Evolutionary conservation across 2,329 filamentous ascomycete genomes (phyloP).

Genomic region (Aureobasidium pullulans): DNA sequence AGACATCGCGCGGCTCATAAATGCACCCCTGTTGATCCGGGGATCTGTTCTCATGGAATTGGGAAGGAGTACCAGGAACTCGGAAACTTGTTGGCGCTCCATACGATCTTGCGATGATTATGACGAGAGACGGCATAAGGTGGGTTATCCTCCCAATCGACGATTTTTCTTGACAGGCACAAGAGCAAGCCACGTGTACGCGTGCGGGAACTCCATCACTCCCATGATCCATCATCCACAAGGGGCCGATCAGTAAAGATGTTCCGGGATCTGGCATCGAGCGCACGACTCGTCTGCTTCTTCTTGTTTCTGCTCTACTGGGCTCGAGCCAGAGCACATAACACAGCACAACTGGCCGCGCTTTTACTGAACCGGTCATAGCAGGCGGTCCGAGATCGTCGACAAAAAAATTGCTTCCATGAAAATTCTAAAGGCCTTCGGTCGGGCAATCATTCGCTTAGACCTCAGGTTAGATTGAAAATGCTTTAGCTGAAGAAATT

Average conservation of each 20-base stretch:
- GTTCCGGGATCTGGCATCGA: background rate
- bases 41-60: background rate
- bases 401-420: conserved; percentile 1
- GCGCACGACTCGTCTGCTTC: background rate
- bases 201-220: background rate
- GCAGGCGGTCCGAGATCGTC: background rate
- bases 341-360: background rate
- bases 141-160: background rate
- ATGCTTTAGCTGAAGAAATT: conserved; percentile 11
- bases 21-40: conserved; percentile 10
- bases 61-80: background rate
- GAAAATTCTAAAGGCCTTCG: conserved; percentile 7
- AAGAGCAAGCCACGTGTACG: conserved; percentile 5
- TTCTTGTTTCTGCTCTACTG: background rate
- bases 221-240: background rate
- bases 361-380: background rate
- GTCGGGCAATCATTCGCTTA: conserved; percentile 9
- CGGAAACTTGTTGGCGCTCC: background rate
- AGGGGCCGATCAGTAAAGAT: background rate
- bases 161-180: background rate
- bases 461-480: conserved; percentile 8
- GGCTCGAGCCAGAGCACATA: background rate
- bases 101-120: background rate
- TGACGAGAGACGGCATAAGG: background rate
- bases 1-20: background rate